These are phyloP conservation scores for Fusarium paranaense DNA, from an alignment of 2,329 filamentous ascomycete genomes.

Conservation along the genomic window DNA sequence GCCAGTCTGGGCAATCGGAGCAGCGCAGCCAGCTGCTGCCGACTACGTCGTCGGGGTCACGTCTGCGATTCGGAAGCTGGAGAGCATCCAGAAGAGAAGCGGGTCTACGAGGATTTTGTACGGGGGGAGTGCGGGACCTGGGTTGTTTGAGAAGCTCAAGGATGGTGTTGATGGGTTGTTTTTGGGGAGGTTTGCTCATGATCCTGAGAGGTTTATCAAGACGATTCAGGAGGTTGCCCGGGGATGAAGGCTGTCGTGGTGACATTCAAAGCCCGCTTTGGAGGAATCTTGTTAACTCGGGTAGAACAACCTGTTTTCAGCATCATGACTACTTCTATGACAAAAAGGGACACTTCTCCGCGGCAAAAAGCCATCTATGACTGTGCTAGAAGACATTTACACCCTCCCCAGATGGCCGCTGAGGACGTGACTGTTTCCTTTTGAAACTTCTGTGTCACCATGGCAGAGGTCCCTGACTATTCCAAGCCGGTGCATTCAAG, in stretches of 20 bases:
- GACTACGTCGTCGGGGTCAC: constrained; percentile 80
- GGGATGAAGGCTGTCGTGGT: constrained; percentile 37
- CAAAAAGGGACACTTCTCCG: neutral
- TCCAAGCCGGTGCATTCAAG: neutral
- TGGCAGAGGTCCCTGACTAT: neutral
- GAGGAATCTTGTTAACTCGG: neutral
- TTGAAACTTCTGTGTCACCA: neutral
- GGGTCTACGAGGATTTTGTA: constrained; percentile 79
- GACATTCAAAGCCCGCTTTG: neutral
- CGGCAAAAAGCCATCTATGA: neutral
- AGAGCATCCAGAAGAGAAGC: constrained; percentile 61
- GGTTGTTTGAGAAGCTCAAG: constrained; percentile 75
- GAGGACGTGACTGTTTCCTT: neutral
- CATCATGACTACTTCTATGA: neutral
- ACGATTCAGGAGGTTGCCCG: constrained; percentile 78
- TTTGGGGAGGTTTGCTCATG: constrained; percentile 83
- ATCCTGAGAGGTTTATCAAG: constrained; percentile 76
- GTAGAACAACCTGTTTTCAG: neutral
- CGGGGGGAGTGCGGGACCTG: constrained; percentile 85
- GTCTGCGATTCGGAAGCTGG: constrained; percentile 67
- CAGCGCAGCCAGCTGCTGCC: constrained; percentile 75
- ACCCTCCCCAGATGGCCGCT: neutral
- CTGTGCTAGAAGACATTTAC: neutral
- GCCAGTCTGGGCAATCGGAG: constrained; percentile 90
- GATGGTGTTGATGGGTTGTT: constrained; percentile 84